phyloP scores from a whole-genome alignment of 2,329 filamentous ascomycete genomes.

The Fusarium chlamydosporum region DNA sequence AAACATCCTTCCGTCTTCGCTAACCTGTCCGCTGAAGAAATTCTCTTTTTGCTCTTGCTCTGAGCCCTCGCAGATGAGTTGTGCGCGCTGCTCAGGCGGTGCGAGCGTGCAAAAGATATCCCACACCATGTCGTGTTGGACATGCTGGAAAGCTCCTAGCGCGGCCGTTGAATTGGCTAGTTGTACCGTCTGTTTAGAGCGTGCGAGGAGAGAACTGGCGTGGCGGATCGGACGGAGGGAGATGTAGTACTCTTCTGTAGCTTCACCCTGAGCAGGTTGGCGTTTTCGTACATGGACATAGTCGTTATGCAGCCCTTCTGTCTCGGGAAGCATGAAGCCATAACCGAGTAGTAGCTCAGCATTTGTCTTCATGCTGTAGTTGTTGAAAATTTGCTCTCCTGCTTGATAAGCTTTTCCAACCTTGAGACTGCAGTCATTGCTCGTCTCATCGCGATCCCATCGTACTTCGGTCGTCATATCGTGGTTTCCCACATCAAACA shows the following conservation, averaged over 20 bases:
- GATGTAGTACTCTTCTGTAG: constrained; percentile 64
- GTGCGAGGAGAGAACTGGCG: constrained; percentile 63
- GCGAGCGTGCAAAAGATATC: constrained; percentile 62
- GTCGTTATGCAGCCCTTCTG: constrained; percentile 68
- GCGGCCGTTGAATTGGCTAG: constrained; percentile 48
- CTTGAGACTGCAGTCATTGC: constrained; percentile 59
- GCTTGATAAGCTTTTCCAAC: constrained; percentile 61
- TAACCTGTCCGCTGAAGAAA: constrained; percentile 54
- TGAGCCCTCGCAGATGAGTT: constrained; percentile 52
- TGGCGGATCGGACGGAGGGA: constrained; percentile 65
- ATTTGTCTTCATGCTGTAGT: constrained; percentile 81
- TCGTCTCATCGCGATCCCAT: constrained; percentile 68
- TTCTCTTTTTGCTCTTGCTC: constrained; percentile 47
- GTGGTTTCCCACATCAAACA: constrained; percentile 81
- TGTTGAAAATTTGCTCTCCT: constrained; percentile 75
- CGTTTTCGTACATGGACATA: constrained; percentile 70
- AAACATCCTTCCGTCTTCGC: constrained; percentile 47
- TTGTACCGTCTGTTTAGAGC: constrained; percentile 57
- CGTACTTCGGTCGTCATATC: constrained; percentile 70
- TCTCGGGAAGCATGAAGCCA: constrained; percentile 69
- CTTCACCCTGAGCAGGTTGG: constrained; percentile 36
- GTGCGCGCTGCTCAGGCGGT: constrained; percentile 51
- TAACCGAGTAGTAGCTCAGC: constrained; percentile 77
- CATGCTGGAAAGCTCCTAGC: constrained; percentile 62
- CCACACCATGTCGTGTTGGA: constrained; percentile 68